Conservation (phyloP, 2,329 filamentous ascomycete species). For the Diaporthe eres region DNA sequence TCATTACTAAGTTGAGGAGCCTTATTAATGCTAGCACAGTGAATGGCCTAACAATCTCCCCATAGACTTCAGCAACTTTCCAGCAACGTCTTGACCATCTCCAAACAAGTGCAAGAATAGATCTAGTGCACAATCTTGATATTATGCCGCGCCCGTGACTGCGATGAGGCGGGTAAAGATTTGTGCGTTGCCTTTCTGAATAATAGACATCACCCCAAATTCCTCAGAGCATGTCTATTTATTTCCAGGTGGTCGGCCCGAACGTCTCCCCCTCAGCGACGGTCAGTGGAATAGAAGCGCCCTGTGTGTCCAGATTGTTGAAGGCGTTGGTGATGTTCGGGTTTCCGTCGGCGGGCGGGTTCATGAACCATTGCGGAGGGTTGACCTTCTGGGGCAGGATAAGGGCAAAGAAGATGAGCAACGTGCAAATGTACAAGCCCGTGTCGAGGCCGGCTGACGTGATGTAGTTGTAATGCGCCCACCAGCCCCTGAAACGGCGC, state of each 20-base stretch:
- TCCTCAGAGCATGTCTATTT: background rate
- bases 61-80: background rate
- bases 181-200: background rate
- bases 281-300: conserved; percentile 29
- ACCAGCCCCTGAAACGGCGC: conserved; percentile 64
- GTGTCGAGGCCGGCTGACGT: conserved; percentile 66
- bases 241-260: conserved; percentile 53
- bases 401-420: conserved; percentile 56
- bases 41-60: background rate
- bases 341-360: conserved; percentile 56
- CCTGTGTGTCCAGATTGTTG: conserved; percentile 34
- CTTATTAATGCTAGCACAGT: no score
- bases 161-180: background rate
- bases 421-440: conserved; percentile 66
- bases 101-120: background rate
- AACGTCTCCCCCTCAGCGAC: conserved; percentile 56
- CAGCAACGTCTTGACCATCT: background rate
- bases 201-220: background rate
- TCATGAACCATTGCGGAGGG: conserved; percentile 43
- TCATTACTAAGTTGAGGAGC: no score
- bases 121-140: background rate
- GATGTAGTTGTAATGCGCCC: conserved; percentile 70
- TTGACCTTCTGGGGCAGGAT: conserved; percentile 39
- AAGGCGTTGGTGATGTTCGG: conserved; percentile 45
- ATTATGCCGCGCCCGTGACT: background rate